A percentile compares a stretch with the other conserved stretches of the same genome.
Conservation (phyloP, 1,284 basidiomycete genomes). For the Cryptococcus sp. region DNA sequence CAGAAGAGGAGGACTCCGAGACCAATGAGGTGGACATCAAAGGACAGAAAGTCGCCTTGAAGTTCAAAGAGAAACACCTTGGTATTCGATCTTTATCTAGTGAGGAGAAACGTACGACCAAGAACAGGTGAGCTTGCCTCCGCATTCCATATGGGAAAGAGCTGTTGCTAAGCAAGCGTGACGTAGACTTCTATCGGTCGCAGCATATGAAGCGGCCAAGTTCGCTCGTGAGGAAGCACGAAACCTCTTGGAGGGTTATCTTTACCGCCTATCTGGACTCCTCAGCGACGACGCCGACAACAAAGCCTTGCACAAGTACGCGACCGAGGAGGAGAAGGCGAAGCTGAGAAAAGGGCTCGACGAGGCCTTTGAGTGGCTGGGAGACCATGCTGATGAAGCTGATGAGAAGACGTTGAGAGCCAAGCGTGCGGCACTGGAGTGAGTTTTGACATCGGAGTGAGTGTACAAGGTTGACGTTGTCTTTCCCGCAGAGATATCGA, state of each 20-base stretch:
- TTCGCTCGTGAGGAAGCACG: constrained; percentile 81
- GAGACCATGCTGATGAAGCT: constrained; percentile 81
- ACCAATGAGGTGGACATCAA: constrained; percentile 45
- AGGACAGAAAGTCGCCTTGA: constrained; percentile 56
- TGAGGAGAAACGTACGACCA: constrained; percentile 69
- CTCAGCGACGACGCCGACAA: constrained; percentile 63
- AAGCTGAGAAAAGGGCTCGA: constrained; percentile 66
- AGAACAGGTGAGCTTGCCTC: constrained; percentile 61
- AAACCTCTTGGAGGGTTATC: constrained; percentile 87
- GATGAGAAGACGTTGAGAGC: constrained; percentile 70
- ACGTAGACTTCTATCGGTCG: constrained; percentile 73
- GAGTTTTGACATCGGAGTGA: constrained; percentile 46
- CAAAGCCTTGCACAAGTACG: constrained; percentile 77
- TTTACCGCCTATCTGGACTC: constrained; percentile 86
- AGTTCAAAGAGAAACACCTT: constrained; percentile 64
- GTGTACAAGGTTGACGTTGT: background rate
- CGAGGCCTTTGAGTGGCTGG: constrained; percentile 77
- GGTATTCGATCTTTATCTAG: constrained; percentile 69
- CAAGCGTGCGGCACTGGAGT: constrained; percentile 79
- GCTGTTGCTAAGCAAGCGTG: background rate
- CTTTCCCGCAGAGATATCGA: constrained; percentile 54
- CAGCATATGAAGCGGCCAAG: constrained; percentile 74
- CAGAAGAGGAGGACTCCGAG: constrained; percentile 51
- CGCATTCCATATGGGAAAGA: background rate
- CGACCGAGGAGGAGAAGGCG: constrained; percentile 68